A percentile compares a stretch with the other conserved stretches of the same genome.
Conservation (phyloP, 768 basidiomycete species). For the Paxillus ammoniavirescens region DNA sequence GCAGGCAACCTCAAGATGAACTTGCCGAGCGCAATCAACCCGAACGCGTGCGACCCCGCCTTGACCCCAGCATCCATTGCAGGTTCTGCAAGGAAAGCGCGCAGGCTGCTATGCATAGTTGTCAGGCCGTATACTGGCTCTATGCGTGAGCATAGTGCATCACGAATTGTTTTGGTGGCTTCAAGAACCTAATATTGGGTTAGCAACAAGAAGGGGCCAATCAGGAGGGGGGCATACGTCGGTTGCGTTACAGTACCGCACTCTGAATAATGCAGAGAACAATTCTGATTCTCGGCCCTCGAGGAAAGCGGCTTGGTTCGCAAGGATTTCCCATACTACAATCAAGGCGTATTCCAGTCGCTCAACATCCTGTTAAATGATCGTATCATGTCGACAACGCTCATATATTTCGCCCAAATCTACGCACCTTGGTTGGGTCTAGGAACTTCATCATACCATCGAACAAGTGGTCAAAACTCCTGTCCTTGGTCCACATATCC, state of each 20-base stretch:
- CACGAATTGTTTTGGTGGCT: conserved; percentile 79
- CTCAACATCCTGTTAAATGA: conserved; percentile 49
- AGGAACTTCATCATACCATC: conserved; percentile 62
- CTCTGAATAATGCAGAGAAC: conserved; percentile 64
- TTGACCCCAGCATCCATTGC: conserved; percentile 53
- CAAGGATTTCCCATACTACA: conserved; percentile 80
- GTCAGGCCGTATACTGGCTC: conserved; percentile 86
- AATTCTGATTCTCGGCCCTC: conserved; percentile 81
- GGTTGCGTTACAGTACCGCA: conserved; percentile 70
- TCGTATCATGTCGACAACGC: conserved; percentile 1
- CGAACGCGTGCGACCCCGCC: conserved; percentile 74
- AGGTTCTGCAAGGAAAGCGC: conserved; percentile 57
- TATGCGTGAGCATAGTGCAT: conserved; percentile 64
- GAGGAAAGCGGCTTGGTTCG: conserved; percentile 66
- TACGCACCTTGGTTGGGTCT: conserved; percentile 58
- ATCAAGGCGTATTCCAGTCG: conserved; percentile 78
- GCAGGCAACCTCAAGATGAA: conserved; percentile 78
- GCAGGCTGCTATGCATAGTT: conserved; percentile 73
- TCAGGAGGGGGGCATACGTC: conserved; percentile 47
- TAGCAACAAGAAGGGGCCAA: background rate
- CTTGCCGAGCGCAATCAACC: conserved; percentile 79
- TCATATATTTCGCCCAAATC: background rate
- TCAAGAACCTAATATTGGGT: conserved; percentile 61
- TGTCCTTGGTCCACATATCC: conserved; percentile 73
- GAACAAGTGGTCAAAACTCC: conserved; percentile 69